Percentiles rank a stretch among this genome's conserved stretches.
Conservation (phyloP, 305 asterid genomes). For the Fraxinus sp. region DNA sequence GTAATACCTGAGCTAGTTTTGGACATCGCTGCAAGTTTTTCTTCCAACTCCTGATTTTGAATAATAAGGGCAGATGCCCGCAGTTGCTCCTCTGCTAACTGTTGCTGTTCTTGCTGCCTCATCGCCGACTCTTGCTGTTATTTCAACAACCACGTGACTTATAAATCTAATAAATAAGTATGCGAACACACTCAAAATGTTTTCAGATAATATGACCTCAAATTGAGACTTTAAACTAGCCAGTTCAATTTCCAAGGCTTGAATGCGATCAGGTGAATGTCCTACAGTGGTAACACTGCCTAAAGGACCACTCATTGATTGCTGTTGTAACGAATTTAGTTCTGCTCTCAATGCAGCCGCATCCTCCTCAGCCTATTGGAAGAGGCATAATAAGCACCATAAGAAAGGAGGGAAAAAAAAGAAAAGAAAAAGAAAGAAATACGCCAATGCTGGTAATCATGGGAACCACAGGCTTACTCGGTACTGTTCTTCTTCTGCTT, state of each 20-base stretch:
- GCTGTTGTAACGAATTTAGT: constrained; percentile 78
- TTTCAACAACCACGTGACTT: constrained; percentile 14
- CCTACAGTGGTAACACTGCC: constrained; percentile 38
- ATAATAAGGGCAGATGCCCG: constrained; percentile 55
- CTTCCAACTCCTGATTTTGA: constrained; percentile 79
- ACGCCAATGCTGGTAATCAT: constrained; percentile 17
- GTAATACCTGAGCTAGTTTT: constrained; percentile 55
- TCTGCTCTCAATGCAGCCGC: constrained; percentile 48
- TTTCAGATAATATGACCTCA: constrained; percentile 49
- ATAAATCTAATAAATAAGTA: constrained; percentile 17
- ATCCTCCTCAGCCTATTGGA: constrained; percentile 93
- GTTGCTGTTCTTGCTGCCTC: constrained; percentile 73
- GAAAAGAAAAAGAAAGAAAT: background rate
- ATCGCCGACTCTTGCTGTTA: constrained; percentile 66
- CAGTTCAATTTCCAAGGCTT: constrained; percentile 71
- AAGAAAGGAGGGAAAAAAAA: background rate
- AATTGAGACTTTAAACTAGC: constrained; percentile 71
- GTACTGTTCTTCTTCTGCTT: constrained; percentile 97
- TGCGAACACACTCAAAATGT: background rate
- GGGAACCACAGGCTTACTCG: constrained; percentile 49
- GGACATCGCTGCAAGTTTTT: constrained; percentile 63
- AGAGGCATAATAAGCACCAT: constrained; percentile 26
- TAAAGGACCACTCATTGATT: constrained; percentile 53
- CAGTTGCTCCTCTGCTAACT: constrained; percentile 66
- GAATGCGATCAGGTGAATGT: constrained; percentile 66